Conservation (phyloP, 2,329 filamentous ascomycete genomes). For the Pseudohalonectria lignicola region DNA sequence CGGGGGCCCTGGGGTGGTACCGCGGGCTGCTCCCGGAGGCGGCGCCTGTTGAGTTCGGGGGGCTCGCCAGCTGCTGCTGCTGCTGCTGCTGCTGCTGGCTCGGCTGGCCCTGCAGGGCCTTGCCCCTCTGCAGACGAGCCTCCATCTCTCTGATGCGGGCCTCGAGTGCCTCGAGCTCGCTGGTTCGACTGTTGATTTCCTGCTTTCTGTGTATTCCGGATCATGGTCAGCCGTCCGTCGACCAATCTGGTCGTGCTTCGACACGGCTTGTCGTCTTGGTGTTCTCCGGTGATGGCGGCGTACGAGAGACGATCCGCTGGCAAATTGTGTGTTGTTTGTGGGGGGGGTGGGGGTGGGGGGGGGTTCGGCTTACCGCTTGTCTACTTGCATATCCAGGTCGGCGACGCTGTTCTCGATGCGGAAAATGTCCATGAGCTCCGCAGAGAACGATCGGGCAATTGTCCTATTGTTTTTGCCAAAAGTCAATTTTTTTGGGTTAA, state of each 20-base stretch:
- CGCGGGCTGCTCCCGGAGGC: slow-evolving; percentile 12
- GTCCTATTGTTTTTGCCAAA: slow-evolving; percentile 43
- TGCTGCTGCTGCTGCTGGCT: too few species aligned
- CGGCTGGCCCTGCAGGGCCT: too few species aligned
- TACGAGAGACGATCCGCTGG: too few species aligned
- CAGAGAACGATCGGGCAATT: slow-evolving; percentile 77
- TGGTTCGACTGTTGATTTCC: slow-evolving; percentile 59
- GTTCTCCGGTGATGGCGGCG: too few species aligned
- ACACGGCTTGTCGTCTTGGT: too few species aligned
- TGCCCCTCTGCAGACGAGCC: slow-evolving; percentile 63
- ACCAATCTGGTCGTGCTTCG: too few species aligned
- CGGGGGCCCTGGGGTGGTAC: slow-evolving; percentile 15
- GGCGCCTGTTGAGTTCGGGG: slow-evolving; percentile 1
- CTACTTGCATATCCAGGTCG: slow-evolving; percentile 62
- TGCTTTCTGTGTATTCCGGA: slow-evolving; percentile 67
- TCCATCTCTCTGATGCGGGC: slow-evolving; percentile 77
- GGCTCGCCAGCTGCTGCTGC: neutral
- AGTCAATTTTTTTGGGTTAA: neutral
- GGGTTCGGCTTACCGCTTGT: slow-evolving; percentile 59
- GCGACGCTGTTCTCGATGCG: slow-evolving; percentile 70
- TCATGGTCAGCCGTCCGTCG: too few species aligned
- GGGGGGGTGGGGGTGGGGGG: neutral
- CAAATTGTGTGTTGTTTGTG: too few species aligned
- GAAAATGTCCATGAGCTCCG: slow-evolving; percentile 81
- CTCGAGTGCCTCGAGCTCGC: slow-evolving; percentile 80